A percentile compares a stretch with the other conserved stretches of the same genome.
These are phyloP conservation scores for Erythrophleum ivorense DNA, from an alignment of 331 rosid species.

Conservation along the genomic window DNA sequence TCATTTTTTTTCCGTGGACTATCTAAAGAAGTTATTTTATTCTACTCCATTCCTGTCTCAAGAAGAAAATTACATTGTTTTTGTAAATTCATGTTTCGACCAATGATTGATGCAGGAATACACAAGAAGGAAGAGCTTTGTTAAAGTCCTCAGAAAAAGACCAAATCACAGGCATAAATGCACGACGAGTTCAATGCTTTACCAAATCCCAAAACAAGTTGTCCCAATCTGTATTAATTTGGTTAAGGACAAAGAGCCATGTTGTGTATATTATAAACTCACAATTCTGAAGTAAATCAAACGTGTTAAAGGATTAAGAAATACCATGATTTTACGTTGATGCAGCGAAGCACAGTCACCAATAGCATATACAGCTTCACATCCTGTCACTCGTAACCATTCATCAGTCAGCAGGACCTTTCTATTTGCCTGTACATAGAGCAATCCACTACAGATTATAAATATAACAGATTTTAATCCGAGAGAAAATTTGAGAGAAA, in stretches of 20 bases:
- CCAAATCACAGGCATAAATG: conserved; percentile 31
- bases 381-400: conserved; percentile 87
- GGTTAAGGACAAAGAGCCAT: conserved; percentile 3
- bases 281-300: conserved; percentile 4
- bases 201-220: conserved; percentile 19
- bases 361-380: conserved; percentile 74
- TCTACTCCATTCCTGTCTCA: conserved; percentile 12
- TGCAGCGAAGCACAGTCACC: conserved; percentile 91
- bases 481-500: conserved; percentile 5
- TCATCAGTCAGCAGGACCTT: conserved; percentile 79
- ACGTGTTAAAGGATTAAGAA: conserved; percentile 35
- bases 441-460: conserved; percentile 31
- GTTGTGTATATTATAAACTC: conserved; percentile 11
- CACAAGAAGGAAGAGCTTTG: neutral
- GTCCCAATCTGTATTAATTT: conserved; percentile 16
- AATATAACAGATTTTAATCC: conserved; percentile 16
- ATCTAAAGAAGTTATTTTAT: conserved; percentile 16
- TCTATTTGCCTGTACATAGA: conserved; percentile 66
- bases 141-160: conserved; percentile 25
- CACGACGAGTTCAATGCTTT: conserved; percentile 29
- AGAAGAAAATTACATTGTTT: conserved; percentile 12
- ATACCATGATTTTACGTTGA: conserved; percentile 96
- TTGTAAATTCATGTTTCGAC: neutral
- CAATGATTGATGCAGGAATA: neutral
- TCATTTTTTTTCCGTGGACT: neutral